phyloP scores from a whole-genome alignment of 192 early-diverging fungal genomes.

The Backusella circina region DNA sequence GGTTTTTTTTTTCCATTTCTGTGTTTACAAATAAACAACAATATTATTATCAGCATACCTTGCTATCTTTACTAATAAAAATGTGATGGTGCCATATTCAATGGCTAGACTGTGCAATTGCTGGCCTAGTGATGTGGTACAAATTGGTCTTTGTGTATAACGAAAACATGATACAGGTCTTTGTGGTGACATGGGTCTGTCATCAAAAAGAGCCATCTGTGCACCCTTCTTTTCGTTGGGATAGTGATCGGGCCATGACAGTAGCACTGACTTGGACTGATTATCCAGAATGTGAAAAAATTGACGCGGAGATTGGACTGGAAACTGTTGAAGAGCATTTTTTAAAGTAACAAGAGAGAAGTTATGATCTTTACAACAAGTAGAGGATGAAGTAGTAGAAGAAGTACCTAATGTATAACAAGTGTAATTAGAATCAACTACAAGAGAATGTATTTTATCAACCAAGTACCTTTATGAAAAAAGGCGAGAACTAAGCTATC shows the following conservation, averaged over 20 bases:
- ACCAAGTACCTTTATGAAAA: constrained; percentile 11
- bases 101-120: constrained; percentile 19
- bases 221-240: constrained; percentile 1
- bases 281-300: constrained; percentile 13
- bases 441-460: constrained; percentile 11
- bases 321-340: neutral
- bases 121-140: neutral
- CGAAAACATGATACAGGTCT: constrained; percentile 13
- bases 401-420: neutral
- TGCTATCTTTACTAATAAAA: constrained; percentile 20
- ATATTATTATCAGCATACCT: neutral
- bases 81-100: constrained; percentile 28
- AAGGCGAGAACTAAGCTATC: constrained; percentile 22
- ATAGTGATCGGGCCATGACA: constrained; percentile 12
- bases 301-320: constrained; percentile 5
- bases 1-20: neutral
- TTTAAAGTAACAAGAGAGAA: neutral
- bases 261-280: constrained; percentile 12
- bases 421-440: neutral
- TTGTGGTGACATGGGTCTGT: constrained; percentile 1
- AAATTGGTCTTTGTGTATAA: constrained; percentile 5
- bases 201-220: neutral
- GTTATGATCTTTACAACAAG: constrained; percentile 1
- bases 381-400: neutral
- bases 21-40: neutral